Evolutionary conservation across 1,284 basidiomycete species (phyloP).

Genomic region (Anthracocystis panici-leucophaei): DNA sequence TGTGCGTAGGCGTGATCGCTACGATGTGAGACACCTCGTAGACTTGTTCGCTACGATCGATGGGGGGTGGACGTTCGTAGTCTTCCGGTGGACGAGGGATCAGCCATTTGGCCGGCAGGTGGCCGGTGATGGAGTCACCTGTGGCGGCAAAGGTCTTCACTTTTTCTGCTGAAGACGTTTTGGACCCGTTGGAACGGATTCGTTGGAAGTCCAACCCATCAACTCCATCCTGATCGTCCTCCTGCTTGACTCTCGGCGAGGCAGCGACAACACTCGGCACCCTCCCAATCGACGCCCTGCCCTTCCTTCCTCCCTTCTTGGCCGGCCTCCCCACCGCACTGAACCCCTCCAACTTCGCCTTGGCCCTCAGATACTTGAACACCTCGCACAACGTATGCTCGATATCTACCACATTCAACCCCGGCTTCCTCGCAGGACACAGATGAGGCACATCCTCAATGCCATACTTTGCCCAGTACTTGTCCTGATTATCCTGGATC

Average conservation of each 20-base stretch:
- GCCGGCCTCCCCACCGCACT: background rate
- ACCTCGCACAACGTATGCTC: slow-evolving; percentile 79
- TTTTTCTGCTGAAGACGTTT: slow-evolving; percentile 21
- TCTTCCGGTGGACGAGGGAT: slow-evolving; percentile 20
- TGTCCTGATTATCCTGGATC: slow-evolving; percentile 74
- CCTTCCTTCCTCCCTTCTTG: slow-evolving; percentile 8
- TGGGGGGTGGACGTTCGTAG: slow-evolving; percentile 35
- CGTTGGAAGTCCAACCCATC: slow-evolving; percentile 34
- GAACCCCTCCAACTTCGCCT: background rate
- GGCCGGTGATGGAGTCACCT: slow-evolving; percentile 70
- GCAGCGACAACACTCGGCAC: slow-evolving; percentile 6
- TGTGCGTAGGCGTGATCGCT: slow-evolving; percentile 25
- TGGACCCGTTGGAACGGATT: slow-evolving; percentile 34
- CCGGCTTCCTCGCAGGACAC: slow-evolving; percentile 69
- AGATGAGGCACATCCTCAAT: slow-evolving; percentile 39
- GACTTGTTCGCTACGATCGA: slow-evolving; percentile 30
- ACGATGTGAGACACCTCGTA: slow-evolving; percentile 52
- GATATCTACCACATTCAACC: slow-evolving; percentile 73
- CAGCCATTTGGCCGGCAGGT: slow-evolving; percentile 40
- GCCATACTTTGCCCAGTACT: slow-evolving; percentile 72
- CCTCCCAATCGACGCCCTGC: background rate
- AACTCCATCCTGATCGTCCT: slow-evolving; percentile 33
- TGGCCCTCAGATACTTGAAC: slow-evolving; percentile 76
- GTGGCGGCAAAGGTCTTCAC: slow-evolving; percentile 24
- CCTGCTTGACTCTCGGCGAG: slow-evolving; percentile 17